phyloP scores from a whole-genome alignment of 176 grass and related monocot species.

The Urochloa ruziziensis region DNA sequence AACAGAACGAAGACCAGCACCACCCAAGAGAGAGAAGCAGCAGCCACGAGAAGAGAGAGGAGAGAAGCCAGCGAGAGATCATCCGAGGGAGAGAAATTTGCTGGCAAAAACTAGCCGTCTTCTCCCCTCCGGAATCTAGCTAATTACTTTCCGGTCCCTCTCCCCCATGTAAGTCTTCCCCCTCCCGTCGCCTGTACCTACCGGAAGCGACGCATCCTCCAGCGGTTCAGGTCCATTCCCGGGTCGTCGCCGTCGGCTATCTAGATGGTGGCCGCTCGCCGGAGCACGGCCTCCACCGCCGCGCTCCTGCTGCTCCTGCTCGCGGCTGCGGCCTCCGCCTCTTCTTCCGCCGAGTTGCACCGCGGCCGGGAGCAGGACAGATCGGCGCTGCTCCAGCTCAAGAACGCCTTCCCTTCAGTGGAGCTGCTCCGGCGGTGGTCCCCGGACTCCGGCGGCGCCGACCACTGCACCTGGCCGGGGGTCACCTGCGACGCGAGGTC shows the following conservation, averaged over 20 bases:
- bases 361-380: slow-evolving; percentile 41
- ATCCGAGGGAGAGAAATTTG: not conserved
- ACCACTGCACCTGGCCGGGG: slow-evolving; percentile 69
- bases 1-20: slow-evolving; percentile 22
- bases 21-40: not conserved
- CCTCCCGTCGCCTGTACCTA: slow-evolving; percentile 44
- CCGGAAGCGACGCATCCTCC: slow-evolving; percentile 17
- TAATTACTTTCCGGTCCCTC: slow-evolving; percentile 43
- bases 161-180: slow-evolving; percentile 40
- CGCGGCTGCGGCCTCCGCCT: slow-evolving; percentile 28
- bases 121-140: not conserved
- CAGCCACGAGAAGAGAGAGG: not conserved
- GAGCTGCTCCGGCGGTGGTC: slow-evolving; percentile 32
- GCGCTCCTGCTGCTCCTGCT: slow-evolving; percentile 22
- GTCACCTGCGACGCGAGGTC: slow-evolving; percentile 60
- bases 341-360: not conserved
- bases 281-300: slow-evolving; percentile 27
- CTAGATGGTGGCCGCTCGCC: slow-evolving; percentile 46
- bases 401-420: slow-evolving; percentile 34
- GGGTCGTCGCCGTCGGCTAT: slow-evolving; percentile 23
- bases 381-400: slow-evolving; percentile 65
- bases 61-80: slow-evolving; percentile 20
- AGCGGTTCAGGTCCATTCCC: slow-evolving; percentile 3
- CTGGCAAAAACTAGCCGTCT: not conserved
- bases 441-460: not conserved